Evolutionary conservation across 305 asterid genomes (phyloP).

Genomic region (Fraxinus nigra): DNA sequence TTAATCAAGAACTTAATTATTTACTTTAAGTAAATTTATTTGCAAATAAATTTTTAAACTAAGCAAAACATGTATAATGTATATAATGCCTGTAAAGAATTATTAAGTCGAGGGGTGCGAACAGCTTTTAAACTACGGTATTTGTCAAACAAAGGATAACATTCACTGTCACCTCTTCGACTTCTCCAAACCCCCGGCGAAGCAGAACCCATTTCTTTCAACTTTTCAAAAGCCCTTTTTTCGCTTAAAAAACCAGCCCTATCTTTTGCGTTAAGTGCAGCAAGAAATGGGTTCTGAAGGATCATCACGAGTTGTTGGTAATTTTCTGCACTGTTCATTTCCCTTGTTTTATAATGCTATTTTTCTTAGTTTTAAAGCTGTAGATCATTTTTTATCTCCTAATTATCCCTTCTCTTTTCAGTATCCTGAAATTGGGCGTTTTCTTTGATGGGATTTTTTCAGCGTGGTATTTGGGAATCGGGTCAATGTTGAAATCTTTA

Average conservation of each 20-base stretch:
- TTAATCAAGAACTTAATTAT: no score
- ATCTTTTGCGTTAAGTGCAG: conserved; percentile 24
- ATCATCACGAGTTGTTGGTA: conserved; percentile 64
- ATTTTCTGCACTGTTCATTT: conserved; percentile 23
- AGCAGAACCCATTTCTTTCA: neutral
- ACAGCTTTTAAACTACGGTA: neutral
- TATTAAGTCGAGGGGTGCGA: neutral
- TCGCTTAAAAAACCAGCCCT: neutral
- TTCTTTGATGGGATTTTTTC: neutral
- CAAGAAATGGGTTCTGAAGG: conserved; percentile 60
- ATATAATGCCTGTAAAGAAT: no score
- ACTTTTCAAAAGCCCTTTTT: neutral
- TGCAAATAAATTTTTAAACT: no score
- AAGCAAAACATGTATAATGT: no score
- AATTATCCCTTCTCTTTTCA: neutral
- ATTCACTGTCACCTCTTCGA: neutral
- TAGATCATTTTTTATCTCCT: neutral
- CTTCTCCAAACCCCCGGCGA: neutral
- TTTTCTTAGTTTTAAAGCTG: neutral
- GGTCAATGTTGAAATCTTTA: conserved; percentile 10
- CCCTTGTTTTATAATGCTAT: neutral
- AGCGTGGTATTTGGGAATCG: neutral
- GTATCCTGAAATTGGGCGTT: neutral
- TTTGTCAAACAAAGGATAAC: neutral
- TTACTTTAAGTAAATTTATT: no score